Evolutionary conservation across 768 basidiomycete genomes (phyloP).

Genomic region (Daedaleopsis nitida): DNA sequence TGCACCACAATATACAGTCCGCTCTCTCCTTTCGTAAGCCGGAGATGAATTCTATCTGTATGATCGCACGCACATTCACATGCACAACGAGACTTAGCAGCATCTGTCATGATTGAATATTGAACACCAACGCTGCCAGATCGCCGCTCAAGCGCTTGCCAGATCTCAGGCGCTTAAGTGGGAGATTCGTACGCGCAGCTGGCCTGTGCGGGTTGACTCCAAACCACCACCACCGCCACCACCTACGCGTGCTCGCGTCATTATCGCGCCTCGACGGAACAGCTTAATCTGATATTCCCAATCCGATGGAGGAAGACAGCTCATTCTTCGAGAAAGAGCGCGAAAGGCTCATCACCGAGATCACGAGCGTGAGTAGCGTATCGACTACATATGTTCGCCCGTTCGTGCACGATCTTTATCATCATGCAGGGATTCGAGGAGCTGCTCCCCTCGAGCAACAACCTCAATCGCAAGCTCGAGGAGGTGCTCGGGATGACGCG

Average conservation of each 20-base stretch:
- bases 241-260: neutral
- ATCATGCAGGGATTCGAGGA: conserved; percentile 79
- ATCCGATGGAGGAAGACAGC: conserved; percentile 33
- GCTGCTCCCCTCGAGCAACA: conserved; percentile 80
- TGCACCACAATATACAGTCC: no score
- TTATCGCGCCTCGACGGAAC: neutral
- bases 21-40: no score
- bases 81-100: no score
- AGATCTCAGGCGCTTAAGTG: no score
- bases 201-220: no score
- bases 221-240: neutral
- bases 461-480: conserved; percentile 87
- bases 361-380: conserved; percentile 55
- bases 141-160: no score
- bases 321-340: conserved; percentile 82
- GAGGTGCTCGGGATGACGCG: conserved; percentile 91
- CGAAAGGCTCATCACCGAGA: conserved; percentile 71
- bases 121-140: no score
- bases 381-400: neutral
- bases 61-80: no score
- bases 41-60: no score
- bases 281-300: neutral
- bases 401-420: neutral
- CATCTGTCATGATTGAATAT: no score
- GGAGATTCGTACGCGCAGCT: no score